Base-by-base conservation (phyloP, 352 stramenopile genomes). In the Phytophthora meadii region DNA sequence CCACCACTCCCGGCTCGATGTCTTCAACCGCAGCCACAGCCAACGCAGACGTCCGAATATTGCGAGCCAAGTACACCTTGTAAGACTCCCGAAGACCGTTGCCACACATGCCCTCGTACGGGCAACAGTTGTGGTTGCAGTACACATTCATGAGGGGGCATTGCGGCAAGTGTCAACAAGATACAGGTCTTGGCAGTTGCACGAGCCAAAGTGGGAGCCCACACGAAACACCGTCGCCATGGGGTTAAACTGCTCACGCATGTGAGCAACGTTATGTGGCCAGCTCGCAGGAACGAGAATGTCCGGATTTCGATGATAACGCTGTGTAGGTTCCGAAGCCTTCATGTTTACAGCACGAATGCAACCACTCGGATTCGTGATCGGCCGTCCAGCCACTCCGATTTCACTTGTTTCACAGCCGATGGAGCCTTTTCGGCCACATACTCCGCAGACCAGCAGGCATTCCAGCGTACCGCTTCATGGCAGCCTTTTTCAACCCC, bases 101-200 rank as follows among this genome's bases (percentile, higher is more conserved):
- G 8, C 36, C 34, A 14, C 50, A 57, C 12, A 27, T 17, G 11
- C 50, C 50, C 4, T 32, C 36, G 12, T 22, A 57, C 11, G 50
- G 50, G 50, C 50, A 57, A 4, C 19, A 57, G 24, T 57, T 57
- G 5, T 48, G 5, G 41, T 37, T 60, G 49, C 47, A 66, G 49
- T 54, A 54, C 14, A 59, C 1, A 14, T 50, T 10, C 48, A 66
- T 39, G 8, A 36, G 30, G 1, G 40, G 1, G 40, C 3, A 32
- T 54, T 65, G 39, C 48, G 30, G 58, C 39, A 41, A 3, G 22
- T 28, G 1, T 12, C 12, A 6, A n/a, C 39, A 2, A 32, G 48
- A 11, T 32, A 60, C 27, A 24, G 19, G 2, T 6, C 19, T 8
- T 9, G 48, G 10, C 49, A 60, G 3, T 17, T 32, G 27, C 58